A percentile compares a stretch with the other conserved stretches of the same genome.
Conservation (phyloP, 148 eudicot genomes). For the Amaranthus cruentus region DNA sequence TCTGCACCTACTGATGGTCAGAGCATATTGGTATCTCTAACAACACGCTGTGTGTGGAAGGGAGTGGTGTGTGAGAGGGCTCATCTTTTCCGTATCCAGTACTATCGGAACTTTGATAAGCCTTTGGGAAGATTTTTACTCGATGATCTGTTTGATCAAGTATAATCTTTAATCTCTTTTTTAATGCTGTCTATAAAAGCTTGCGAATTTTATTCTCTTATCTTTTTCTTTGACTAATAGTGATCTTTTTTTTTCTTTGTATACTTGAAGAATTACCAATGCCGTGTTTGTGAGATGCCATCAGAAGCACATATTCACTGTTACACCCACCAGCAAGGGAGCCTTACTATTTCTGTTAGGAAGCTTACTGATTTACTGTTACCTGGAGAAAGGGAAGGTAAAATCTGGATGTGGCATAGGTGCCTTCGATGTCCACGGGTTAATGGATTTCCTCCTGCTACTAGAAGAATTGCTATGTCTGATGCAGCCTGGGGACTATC, state of each 20-base stretch:
- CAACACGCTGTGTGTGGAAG: constrained; percentile 94
- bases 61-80: constrained; percentile 92
- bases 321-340: constrained; percentile 92
- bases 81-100: constrained; percentile 90
- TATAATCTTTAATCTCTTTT: constrained; percentile 17
- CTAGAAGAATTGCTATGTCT: constrained; percentile 89
- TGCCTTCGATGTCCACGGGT: constrained; percentile 81
- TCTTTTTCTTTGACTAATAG: constrained; percentile 9
- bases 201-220: neutral
- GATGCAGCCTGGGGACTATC: constrained; percentile 99
- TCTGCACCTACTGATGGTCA: constrained; percentile 83
- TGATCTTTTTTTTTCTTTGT: neutral
- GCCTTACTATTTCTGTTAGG: constrained; percentile 92
- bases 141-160: constrained; percentile 86
- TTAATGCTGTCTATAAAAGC: neutral
- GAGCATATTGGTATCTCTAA: constrained; percentile 82
- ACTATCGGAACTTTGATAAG: constrained; percentile 85
- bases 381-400: constrained; percentile 82
- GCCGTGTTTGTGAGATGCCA: constrained; percentile 80
- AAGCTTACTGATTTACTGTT: constrained; percentile 66
- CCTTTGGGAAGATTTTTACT: constrained; percentile 91
- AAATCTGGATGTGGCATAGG: constrained; percentile 99
- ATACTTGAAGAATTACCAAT: constrained; percentile 57
- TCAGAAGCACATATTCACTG: constrained; percentile 95
- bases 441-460: constrained; percentile 87